phyloP scores from a whole-genome alignment of 2,329 filamentous ascomycete species.

The Colletotrichum sp. region DNA sequence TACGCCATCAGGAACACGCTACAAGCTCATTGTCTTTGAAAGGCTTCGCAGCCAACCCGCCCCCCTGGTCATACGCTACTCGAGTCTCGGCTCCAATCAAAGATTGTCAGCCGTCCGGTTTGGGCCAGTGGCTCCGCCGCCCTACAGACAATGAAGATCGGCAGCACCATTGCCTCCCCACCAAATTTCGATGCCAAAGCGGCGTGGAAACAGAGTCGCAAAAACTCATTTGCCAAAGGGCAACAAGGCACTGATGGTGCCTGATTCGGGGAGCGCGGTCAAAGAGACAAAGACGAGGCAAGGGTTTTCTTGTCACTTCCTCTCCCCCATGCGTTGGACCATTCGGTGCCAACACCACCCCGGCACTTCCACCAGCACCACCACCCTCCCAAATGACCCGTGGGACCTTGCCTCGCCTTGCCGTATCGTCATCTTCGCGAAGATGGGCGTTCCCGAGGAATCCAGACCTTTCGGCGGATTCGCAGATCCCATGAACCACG shows the following conservation, averaged over 20 bases:
- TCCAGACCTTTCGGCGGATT: not conserved
- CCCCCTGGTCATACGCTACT: constrained; percentile 6
- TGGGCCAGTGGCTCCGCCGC: constrained; percentile 2
- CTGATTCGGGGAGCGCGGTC: not conserved
- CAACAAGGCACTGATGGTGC: not conserved
- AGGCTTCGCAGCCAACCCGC: not conserved
- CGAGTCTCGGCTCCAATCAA: constrained; percentile 16
- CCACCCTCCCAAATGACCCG: not conserved
- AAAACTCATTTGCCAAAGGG: not conserved
- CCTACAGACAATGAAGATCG: constrained; percentile 16
- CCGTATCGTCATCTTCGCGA: not conserved
- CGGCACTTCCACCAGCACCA: not conserved
- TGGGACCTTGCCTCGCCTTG: not conserved
- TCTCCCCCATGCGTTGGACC: not conserved
- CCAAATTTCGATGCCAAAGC: constrained; percentile 1
- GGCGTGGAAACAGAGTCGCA: constrained; percentile 1
- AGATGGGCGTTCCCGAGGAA: not conserved
- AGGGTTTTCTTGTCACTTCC: not conserved
- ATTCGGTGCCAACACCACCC: not conserved
- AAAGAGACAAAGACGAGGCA: constrained; percentile 13
- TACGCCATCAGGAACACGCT: not conserved
- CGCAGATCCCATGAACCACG: not conserved
- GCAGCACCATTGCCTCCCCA: constrained; percentile 16
- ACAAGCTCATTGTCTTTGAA: not conserved
- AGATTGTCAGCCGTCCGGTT: constrained; percentile 16